These are phyloP conservation scores for Atkinsonella texensis DNA, from an alignment of 2,329 filamentous ascomycete species.

Conservation along the genomic window DNA sequence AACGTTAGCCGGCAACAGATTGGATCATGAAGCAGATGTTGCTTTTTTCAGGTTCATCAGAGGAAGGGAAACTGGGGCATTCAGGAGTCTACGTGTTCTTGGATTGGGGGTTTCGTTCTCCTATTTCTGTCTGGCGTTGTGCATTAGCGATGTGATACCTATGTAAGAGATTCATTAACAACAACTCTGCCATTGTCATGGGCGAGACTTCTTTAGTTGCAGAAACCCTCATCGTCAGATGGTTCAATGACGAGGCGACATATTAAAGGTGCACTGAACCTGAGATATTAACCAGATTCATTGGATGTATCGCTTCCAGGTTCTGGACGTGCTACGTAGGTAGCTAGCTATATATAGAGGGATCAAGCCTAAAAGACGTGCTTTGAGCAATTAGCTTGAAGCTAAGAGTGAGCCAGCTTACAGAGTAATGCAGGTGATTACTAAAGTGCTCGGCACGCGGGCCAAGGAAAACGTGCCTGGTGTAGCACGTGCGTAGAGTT, in stretches of 20 bases:
- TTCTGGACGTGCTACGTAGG: not conserved
- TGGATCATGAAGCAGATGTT: not conserved
- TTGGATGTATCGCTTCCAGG: too few species aligned
- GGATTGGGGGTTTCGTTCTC: not conserved
- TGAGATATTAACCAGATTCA: too few species aligned
- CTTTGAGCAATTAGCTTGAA: not conserved
- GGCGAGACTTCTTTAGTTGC: not conserved
- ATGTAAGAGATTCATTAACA: not conserved
- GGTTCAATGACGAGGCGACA: not conserved
- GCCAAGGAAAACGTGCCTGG: not conserved
- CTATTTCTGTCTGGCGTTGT: not conserved
- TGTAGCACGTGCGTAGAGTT: not conserved
- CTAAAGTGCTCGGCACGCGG: not conserved
- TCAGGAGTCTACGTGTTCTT: not conserved
- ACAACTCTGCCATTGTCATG: not conserved
- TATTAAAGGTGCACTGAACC: too few species aligned
- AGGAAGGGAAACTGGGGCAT: not conserved
- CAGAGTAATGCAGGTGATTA: not conserved
- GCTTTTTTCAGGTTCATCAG: not conserved
- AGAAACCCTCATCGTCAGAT: not conserved
- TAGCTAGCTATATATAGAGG: not conserved
- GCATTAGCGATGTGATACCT: slow-evolving; percentile 4
- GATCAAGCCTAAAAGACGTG: not conserved
- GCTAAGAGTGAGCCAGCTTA: not conserved
- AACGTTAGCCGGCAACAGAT: not conserved